Evolutionary conservation across 108 stramenopile species (phyloP), one percentile per base, ranked within the genome.

Genomic region (Chaetoceros muelleri): DNA sequence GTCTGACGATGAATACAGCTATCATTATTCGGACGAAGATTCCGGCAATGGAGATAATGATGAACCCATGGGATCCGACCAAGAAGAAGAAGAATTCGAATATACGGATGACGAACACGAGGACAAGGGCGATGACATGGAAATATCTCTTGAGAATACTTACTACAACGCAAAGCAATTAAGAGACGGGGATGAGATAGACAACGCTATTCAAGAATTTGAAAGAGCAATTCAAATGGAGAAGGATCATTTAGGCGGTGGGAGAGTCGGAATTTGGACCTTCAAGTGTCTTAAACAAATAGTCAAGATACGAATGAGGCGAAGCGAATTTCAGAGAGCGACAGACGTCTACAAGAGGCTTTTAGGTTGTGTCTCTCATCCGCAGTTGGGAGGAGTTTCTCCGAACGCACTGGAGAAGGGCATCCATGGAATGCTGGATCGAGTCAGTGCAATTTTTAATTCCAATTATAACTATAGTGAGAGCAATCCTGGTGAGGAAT

Each of bases 371-470:
- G 77, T 90, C 45, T 74, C 85, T 21, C 60, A 68, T 26, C 60
- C 69, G 0, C 52, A 40, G 25, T 64, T 65, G 21, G 84, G 84
- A 18, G 79, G 67, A 30, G 80, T 95, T 24, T 79, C 69, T 31
- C 92, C 92, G 29, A 95, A 92, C 65, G 82, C 85, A 19, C 65
- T 88, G 17, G 95, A 95, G 68, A 95, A 93, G 74, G 95, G 92
- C 22, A 82, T 95, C 52, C 92, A 90, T 64, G 76, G 78, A 8
- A 90, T 94, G 82, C 70, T 96, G 45, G 92, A 94, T 62, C 79
- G 88, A 19, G 84, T 96, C 20, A 78, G 82, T 8, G 68, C 75
- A 24, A 61, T 90, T 16, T 67, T 80, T 21, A 56, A 65, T 30
- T n/a, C 28, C 81, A 78, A 55, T 69, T 67, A 64, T n/a, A 13